Evolutionary conservation across 176 grass and related monocot genomes (phyloP), one percentile per base, ranked within the genome.

Genomic region (Lolium rigidum): DNA sequence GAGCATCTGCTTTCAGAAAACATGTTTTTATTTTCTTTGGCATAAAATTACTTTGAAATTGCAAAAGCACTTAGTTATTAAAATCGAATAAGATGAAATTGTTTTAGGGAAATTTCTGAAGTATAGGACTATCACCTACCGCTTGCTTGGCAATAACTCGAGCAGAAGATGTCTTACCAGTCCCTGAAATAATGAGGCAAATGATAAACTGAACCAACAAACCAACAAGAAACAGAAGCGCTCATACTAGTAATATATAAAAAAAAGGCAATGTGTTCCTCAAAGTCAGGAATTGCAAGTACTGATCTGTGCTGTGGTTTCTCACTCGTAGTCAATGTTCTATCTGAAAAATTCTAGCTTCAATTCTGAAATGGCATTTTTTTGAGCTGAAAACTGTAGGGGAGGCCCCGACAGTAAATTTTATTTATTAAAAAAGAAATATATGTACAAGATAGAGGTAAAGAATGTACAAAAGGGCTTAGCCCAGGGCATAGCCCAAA

Each of bases 61-160:
- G 14, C 16, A 60, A 15, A 70, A 64, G 3, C 80, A 61, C 51
- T 25, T 39, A 67, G 6, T 37, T 46, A 47, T n/a, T 57, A 82
- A 25, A n/a, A 54, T 17, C 26, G 60, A 11, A 56, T 47, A 58
- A 50, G 11, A 76, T 25, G 14, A 37, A 31, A 46, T 90, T 75
- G 28, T 10, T 84, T 80, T 39, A 2, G 15, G 39, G 71, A 26
- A 67, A 75, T n/a, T 28, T 62, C 25, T 69, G 65, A 87, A 87
- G 58, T 37, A 66, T 64, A 50, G 16, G 59, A 80, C 39, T 46
- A 84, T 49, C 50, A 85, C 88, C 35, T 92, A 98, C 96, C 41
- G 93, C 93, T 94, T 98, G 96, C 70, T 98, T 98, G 70, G 93
- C 96, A 78, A 98, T 94, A 74, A 98, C 93, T 55, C 93, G 88